phyloP scores from a whole-genome alignment of 805 yeast species.

The Myxozyma kluyveri region DNA sequence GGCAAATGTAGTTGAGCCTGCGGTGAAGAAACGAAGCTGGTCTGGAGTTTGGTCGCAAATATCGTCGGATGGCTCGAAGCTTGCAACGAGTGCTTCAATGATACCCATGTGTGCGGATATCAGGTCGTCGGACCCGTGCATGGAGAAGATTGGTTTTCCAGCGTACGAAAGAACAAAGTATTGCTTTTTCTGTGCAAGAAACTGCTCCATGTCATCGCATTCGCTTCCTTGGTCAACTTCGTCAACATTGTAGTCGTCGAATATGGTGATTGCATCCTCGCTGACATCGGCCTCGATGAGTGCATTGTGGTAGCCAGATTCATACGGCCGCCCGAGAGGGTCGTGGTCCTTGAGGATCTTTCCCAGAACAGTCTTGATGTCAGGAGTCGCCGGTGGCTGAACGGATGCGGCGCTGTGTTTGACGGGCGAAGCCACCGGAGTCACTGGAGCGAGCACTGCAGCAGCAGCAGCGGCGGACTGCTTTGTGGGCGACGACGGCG shows the following conservation, averaged over 20 bases:
- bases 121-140: slow-evolving; percentile 67
- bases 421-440: background rate
- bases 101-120: slow-evolving; percentile 73
- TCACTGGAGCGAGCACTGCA: background rate
- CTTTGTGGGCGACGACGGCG: background rate
- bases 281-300: slow-evolving; percentile 29
- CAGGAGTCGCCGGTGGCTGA: slow-evolving; percentile 4
- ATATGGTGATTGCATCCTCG: slow-evolving; percentile 27
- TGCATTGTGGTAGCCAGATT: slow-evolving; percentile 24
- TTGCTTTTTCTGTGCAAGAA: slow-evolving; percentile 53
- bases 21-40: slow-evolving; percentile 42
- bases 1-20: slow-evolving; percentile 54
- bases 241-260: slow-evolving; percentile 33
- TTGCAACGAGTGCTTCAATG: slow-evolving; percentile 72
- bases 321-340: slow-evolving; percentile 16
- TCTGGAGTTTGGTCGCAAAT: slow-evolving; percentile 13
- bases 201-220: slow-evolving; percentile 34
- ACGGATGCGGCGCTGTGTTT: slow-evolving; percentile 6
- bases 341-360: slow-evolving; percentile 19
- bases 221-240: slow-evolving; percentile 24
- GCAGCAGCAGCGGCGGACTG: background rate
- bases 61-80: slow-evolving; percentile 48
- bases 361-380: slow-evolving; percentile 23
- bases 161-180: slow-evolving; percentile 77
- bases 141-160: slow-evolving; percentile 82